Evolutionary conservation across 768 basidiomycete genomes (phyloP).

Genomic region (Pulveroboletus frians): DNA sequence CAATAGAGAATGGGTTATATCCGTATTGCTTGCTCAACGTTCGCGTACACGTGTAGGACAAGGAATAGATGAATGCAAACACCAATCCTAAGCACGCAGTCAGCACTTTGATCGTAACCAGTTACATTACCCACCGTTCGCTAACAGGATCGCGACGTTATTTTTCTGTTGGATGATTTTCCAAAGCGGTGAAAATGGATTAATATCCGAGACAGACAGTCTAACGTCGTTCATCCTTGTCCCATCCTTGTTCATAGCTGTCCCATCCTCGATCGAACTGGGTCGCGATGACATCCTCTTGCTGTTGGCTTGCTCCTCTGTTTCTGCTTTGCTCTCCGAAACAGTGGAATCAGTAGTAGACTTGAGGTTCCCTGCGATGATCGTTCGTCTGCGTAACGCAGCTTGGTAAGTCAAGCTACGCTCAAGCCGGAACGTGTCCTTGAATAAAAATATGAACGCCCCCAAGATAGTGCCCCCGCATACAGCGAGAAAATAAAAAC

Average conservation of each 20-base stretch:
- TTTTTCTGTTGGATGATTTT: constrained; percentile 55
- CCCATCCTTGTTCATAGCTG: constrained; percentile 9
- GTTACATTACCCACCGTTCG: constrained; percentile 15
- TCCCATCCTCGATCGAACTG: constrained; percentile 24
- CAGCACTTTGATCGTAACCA: background rate
- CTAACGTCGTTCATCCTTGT: constrained; percentile 34
- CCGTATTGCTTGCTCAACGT: constrained; percentile 60
- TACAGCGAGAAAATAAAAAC: constrained; percentile 78
- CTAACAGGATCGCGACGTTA: constrained; percentile 58
- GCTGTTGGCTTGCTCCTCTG: constrained; percentile 9
- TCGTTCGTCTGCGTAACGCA: constrained; percentile 45
- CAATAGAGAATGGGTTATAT: constrained; percentile 66
- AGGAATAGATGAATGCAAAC: constrained; percentile 66
- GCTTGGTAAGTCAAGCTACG: constrained; percentile 77
- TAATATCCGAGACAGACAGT: constrained; percentile 65
- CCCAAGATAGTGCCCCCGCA: constrained; percentile 51
- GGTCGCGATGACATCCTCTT: constrained; percentile 10
- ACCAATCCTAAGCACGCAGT: constrained; percentile 47
- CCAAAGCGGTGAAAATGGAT: constrained; percentile 61
- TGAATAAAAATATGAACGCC: constrained; percentile 63
- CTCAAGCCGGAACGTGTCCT: constrained; percentile 78
- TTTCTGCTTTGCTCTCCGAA: constrained; percentile 4
- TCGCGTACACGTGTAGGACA: constrained; percentile 70
- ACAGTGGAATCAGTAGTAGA: constrained; percentile 20
- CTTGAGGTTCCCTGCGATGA: constrained; percentile 19